Evolutionary conservation across 306 rosid genomes (phyloP).

Genomic region (Prunus salicina): DNA sequence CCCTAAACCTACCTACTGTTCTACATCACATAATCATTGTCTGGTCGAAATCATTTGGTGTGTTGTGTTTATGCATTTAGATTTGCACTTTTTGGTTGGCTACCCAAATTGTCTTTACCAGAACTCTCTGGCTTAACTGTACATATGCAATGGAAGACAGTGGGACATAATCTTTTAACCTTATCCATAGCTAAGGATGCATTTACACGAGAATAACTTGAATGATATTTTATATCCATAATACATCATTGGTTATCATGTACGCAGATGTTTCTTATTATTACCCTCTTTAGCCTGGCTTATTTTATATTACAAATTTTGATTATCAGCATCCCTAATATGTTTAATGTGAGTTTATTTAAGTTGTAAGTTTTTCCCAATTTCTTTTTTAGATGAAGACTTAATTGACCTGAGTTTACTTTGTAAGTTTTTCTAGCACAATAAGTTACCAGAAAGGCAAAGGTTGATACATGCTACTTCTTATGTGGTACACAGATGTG

Average conservation of each 20-base stretch:
- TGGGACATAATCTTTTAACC: neutral
- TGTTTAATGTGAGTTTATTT: neutral
- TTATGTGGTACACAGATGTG: neutral
- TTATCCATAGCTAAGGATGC: neutral
- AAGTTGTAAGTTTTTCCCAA: neutral
- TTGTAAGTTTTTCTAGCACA: neutral
- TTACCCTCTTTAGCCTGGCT: neutral
- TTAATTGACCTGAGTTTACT: neutral
- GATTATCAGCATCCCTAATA: neutral
- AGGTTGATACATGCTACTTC: neutral
- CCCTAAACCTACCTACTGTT: no score
- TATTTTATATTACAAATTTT: neutral
- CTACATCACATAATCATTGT: no score
- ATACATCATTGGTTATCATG: neutral
- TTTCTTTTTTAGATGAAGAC: neutral
- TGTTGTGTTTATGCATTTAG: neutral
- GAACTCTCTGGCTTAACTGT: neutral
- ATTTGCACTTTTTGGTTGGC: neutral
- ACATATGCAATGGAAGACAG: neutral
- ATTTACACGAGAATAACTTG: neutral
- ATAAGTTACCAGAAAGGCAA: neutral
- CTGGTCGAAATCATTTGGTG: neutral
- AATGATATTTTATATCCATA: neutral
- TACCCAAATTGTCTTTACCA: neutral
- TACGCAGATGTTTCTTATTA: neutral